Evolutionary conservation across 2,329 filamentous ascomycete species (phyloP), one percentile per base, ranked within the genome.

Genomic region (Parastagonospora avenae): DNA sequence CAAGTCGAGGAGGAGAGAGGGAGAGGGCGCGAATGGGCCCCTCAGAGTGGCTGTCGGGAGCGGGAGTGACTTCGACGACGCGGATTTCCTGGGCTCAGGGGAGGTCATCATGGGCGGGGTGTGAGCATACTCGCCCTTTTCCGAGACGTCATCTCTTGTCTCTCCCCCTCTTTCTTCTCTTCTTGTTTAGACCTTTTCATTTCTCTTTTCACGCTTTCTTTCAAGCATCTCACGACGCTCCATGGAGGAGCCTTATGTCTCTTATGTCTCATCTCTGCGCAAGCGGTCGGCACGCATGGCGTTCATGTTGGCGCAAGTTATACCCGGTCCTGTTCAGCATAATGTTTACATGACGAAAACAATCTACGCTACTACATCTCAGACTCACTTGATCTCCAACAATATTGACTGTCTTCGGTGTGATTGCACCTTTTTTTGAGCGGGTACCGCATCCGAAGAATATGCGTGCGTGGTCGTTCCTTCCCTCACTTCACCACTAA

Each of bases 1-100:
- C 4, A 68, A 64, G 50, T 63, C 60, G 2, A 48, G 67, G 35
- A 54, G 57, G 28, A 39, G 35, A 37, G 12, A 16, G 35, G 19
- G 35, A 39, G 28, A 47, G 27, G 6, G 32, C 38, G n/a, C 44
- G 53, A 4, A 53, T 60, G 38, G 56, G 64, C 14, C 8, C 4
- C 14, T 16, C 61, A 76, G 45, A 62, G 69, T 66, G 50, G 57
- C 52, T 59, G 64, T 50, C 36, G 67, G 57, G 54, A 71, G 55
- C 73, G 74, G 74, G 60, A 73, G 58, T 45, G 87, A 91, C 67
- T 91, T 91, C 68, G 85, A 82, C 50, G 88, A 91, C 51, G 88
- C 88, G 0, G 79, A 82, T 1, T 91, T 91, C 42, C 50, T 79
- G 55, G 37, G 48, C 4, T 59, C 51, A 8, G 32, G 54, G 5